These are phyloP conservation scores for Aureobasidium sp. DNA, from an alignment of 2,329 filamentous ascomycete genomes.

Conservation along the genomic window DNA sequence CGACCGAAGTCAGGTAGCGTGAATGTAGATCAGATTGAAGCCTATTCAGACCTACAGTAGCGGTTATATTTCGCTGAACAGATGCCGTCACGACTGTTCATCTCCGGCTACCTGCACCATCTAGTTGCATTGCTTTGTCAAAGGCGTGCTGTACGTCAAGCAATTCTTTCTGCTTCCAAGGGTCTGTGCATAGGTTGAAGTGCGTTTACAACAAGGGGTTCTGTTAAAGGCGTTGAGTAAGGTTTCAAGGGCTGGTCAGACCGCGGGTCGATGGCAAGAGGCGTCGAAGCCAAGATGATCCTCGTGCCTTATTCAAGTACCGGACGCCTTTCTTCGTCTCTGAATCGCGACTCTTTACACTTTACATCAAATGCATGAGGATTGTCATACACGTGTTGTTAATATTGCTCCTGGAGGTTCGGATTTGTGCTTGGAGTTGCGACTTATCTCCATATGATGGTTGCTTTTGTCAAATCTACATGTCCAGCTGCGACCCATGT, in stretches of 20 bases:
- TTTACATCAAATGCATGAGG: background rate
- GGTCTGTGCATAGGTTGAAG: background rate
- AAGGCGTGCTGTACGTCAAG: background rate
- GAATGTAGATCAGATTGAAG: conserved; percentile 6
- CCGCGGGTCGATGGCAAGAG: background rate
- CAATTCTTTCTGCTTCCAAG: background rate
- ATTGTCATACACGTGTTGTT: background rate
- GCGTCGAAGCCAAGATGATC: conserved; percentile 1
- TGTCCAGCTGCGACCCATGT: too few relatives aligned
- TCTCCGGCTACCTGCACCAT: background rate
- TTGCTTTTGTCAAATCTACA: background rate
- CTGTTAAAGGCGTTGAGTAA: background rate
- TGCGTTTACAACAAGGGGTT: background rate
- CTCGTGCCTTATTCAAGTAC: background rate
- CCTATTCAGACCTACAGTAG: conserved; percentile 11
- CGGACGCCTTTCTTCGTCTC: background rate
- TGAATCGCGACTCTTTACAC: background rate
- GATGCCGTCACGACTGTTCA: background rate
- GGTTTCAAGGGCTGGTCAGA: background rate
- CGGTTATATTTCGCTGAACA: background rate
- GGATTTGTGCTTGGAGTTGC: background rate
- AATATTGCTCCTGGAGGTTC: background rate
- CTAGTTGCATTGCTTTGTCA: too few relatives aligned
- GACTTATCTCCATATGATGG: background rate
- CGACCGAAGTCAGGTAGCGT: background rate